Evolutionary conservation across 2,329 filamentous ascomycete genomes (phyloP).

Genomic region (Monosporascus sp.): DNA sequence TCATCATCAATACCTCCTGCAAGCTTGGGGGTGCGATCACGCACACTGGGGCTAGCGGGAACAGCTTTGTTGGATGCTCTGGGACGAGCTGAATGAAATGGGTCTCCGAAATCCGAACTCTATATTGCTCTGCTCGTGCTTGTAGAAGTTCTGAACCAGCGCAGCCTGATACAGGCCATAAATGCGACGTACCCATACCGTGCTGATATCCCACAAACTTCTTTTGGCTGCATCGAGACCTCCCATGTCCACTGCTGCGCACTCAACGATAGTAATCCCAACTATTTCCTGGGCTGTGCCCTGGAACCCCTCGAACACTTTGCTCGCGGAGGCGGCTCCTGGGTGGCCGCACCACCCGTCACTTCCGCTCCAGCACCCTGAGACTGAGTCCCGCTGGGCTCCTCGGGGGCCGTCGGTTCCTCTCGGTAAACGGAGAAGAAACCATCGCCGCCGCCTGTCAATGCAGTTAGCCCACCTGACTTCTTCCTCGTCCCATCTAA

Average conservation of each 20-base stretch:
- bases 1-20: constrained; percentile 55
- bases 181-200: too few relatives aligned
- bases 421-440: constrained; percentile 8
- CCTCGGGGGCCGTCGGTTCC: background rate
- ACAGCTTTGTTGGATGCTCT: constrained; percentile 62
- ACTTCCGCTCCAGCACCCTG: background rate
- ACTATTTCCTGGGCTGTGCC: too few relatives aligned
- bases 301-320: too few relatives aligned
- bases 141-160: background rate
- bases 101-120: background rate
- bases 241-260: too few relatives aligned
- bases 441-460: constrained; percentile 7
- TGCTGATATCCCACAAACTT: too few relatives aligned
- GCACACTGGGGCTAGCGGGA: constrained; percentile 63
- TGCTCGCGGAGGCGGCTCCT: too few relatives aligned
- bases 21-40: constrained; percentile 60
- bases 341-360: background rate
- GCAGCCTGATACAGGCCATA: too few relatives aligned
- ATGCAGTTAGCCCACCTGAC: background rate
- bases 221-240: too few relatives aligned
- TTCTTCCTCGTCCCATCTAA: background rate
- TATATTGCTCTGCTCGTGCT: background rate
- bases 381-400: background rate
- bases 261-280: too few relatives aligned
- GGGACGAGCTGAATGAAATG: constrained; percentile 18